Conservation (phyloP, 2,329 filamentous ascomycete genomes). For the Ascocoryne sarcoides region DNA sequence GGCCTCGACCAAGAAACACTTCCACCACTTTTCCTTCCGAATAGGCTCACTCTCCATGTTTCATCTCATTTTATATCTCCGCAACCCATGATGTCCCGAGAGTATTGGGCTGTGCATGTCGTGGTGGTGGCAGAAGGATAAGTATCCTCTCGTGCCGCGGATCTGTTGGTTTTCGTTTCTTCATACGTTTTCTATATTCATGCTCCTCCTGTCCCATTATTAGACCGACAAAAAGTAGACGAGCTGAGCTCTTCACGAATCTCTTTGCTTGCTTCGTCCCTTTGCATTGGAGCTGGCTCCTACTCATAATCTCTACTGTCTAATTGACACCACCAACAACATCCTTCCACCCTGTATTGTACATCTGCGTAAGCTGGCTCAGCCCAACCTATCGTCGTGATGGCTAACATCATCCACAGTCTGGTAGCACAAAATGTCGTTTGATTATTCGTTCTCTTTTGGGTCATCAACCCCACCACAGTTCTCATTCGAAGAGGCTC, state of each 20-base stretch:
- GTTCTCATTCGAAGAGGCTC: conserved; percentile 47
- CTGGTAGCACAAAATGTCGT: conserved; percentile 51
- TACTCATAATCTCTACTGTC: conserved; percentile 25
- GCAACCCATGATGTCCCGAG: conserved; percentile 14
- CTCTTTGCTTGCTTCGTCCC: conserved; percentile 21
- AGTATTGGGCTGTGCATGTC: conserved; percentile 24
- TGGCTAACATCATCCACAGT: conserved; percentile 32
- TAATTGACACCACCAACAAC: conserved; percentile 19
- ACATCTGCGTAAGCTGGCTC: conserved; percentile 17
- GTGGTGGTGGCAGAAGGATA: conserved; percentile 18
- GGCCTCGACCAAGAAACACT: conserved; percentile 29
- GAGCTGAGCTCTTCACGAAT: conserved; percentile 27
- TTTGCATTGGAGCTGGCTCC: conserved; percentile 26
- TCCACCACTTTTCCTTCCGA: background rate
- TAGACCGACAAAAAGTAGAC: conserved; percentile 17
- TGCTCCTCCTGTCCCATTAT: conserved; percentile 16
- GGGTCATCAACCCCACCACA: conserved; percentile 42
- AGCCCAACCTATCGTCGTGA: conserved; percentile 1
- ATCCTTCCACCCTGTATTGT: conserved; percentile 6
- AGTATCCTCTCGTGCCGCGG: conserved; percentile 21
- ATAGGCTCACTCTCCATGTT: conserved; percentile 20
- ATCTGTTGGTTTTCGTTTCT: conserved; percentile 25
- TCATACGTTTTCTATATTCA: conserved; percentile 19
- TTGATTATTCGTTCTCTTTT: conserved; percentile 51
- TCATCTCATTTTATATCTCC: conserved; percentile 19